Base-by-base conservation (phyloP, 2,329 filamentous ascomycete species). In the Ustilaginoidea virens region DNA sequence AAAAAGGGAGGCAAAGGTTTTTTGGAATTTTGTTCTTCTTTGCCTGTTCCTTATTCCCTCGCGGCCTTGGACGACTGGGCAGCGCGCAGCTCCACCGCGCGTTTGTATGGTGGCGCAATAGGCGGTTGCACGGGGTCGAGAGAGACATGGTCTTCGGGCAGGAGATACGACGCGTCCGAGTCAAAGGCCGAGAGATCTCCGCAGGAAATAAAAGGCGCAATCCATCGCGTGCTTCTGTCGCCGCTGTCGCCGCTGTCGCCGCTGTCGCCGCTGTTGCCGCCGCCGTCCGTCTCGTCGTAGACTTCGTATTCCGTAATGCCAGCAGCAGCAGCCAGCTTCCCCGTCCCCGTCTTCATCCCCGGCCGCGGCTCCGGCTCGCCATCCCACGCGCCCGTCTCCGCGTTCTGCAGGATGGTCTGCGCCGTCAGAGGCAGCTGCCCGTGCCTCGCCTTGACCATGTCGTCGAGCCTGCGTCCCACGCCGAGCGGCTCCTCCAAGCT, bases 201-300 rank as follows among this genome's bases (percentile, higher is more conserved):
- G 50, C 90, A 98, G n/a, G 90, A 86, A 44, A 98, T 69, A 49
- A 98, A 98, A 0, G 87, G 85, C 4, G 86, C 85, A 41, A 96
- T 87, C 85, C 87, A 96, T 28, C 78, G 61, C 52, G 34, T 72
- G 63, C 28, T 54, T 40, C 33, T 37, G 27, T 42, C 39, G 23
- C 35, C 43, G 27, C 44, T 39, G 28, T 41, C 44, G 3, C 34
- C 71, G 61, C 27, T 53, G 39, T 32, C 37, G 28, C 33, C 43
- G 28, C 44, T 40, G 30, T 42, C 43, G 2, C 33, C 12, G 22
- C 22, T 9, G n/a, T 23, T 44, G 19, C 36, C 38, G 14, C 38
- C 44, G 24, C 44, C 52, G 36, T 37, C 49, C 9, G 39, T 34
- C 15, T 52, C 50, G 38, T 62, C 66, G 46, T 72, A 64, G n/a